Conservation (phyloP, 2,329 filamentous ascomycete species). For the Sclerotinia spermophila region DNA sequence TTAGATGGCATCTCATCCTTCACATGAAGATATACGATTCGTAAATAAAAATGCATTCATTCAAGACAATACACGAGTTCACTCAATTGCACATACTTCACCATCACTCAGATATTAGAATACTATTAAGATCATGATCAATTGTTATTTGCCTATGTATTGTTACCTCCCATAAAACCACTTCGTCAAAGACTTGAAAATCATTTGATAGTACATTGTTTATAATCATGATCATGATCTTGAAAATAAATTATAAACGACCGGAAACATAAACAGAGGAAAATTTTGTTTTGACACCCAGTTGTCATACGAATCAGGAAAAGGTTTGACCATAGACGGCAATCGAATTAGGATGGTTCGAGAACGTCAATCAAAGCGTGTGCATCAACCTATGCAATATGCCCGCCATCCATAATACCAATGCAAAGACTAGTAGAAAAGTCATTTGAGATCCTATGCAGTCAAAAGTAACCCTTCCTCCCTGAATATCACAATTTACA, state of each 20-base stretch:
- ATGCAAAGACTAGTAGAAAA: constrained; percentile 14
- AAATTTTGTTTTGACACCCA: neutral
- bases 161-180: neutral
- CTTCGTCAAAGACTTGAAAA: neutral
- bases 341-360: constrained; percentile 5
- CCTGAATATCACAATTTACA: constrained; percentile 18
- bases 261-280: neutral
- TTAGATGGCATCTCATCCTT: neutral
- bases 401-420: constrained; percentile 18
- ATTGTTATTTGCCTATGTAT: neutral
- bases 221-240: neutral
- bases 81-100: neutral
- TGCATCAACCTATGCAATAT: constrained; percentile 20
- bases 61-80: neutral
- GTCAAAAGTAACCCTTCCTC: constrained; percentile 12
- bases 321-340: constrained; percentile 13
- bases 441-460: constrained; percentile 15
- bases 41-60: neutral
- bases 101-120: too few relatives aligned
- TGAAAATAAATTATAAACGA: constrained; percentile 2
- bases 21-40: neutral
- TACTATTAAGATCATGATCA: neutral
- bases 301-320: constrained; percentile 5
- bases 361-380: constrained; percentile 1
- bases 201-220: constrained; percentile 10